Conservation (phyloP, 164 flowering plant genomes). For the Liriodendron chinense region DNA sequence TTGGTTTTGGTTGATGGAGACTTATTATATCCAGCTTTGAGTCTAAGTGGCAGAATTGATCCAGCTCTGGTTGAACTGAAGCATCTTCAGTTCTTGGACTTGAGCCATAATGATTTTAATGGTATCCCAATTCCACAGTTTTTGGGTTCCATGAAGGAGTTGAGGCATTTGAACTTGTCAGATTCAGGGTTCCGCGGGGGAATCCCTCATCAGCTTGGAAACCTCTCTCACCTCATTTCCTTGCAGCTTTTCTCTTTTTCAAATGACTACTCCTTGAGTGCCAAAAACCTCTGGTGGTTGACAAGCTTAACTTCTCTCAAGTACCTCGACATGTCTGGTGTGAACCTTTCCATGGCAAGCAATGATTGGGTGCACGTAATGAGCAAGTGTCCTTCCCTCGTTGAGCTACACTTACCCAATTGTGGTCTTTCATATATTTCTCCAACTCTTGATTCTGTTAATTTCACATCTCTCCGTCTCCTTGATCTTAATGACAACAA, state of each 20-base stretch:
- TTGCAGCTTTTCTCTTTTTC: not conserved
- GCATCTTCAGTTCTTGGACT: not conserved
- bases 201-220: constrained; percentile 13
- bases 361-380: constrained; percentile 6
- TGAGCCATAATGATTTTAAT: not conserved
- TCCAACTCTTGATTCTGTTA: not conserved
- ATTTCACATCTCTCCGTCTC: constrained; percentile 5
- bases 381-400: not conserved
- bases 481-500: not conserved
- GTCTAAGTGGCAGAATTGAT: not conserved
- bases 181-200: not conserved
- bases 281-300: constrained; percentile 10
- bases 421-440: not conserved
- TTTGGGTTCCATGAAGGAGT: constrained; percentile 3
- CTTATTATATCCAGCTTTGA: too few relatives aligned
- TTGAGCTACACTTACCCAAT: not conserved
- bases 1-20: too few relatives aligned
- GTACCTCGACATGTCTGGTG: constrained; percentile 1
- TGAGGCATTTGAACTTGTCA: constrained; percentile 9
- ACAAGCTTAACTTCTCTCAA: constrained; percentile 4
- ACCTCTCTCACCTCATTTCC: constrained; percentile 7
- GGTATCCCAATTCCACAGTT: not conserved
- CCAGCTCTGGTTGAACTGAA: not conserved
- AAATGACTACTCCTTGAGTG: too few relatives aligned
- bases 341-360: not conserved